Base-by-base conservation (phyloP, 192 early-diverging fungal species). In the Haplosporangium gracile region DNA sequence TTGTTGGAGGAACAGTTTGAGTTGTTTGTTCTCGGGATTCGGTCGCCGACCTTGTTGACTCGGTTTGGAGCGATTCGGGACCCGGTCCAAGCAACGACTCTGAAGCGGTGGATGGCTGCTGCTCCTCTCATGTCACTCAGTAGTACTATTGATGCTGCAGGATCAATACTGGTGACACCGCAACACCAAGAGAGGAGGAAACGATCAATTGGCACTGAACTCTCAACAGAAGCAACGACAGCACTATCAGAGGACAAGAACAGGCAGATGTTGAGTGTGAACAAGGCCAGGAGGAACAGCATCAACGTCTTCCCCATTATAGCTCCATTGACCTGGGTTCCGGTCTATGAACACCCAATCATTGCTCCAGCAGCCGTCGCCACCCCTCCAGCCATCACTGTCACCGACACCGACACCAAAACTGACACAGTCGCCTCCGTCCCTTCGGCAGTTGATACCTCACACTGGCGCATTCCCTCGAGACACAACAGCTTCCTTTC, bases 1-100 rank as follows among this genome's bases (percentile, higher is more conserved):
- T 39, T 75, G 34, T 38, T 53, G 18, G 73, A 75, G 49, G 73
- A 75, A 18, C 73, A 75, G 47, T 75, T 75, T 22, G 73, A 75
- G 49, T 38, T 75, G 34, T 75, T 55, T 34, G 10, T 75, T 38
- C 20, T 75, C 15, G 73, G 73, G 34, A 75, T 75, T n/a, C 69
- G 40, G 39, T 42, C 69, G 24, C 69, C 69, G 5, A 20, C 8
- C 18, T n/a, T n/a, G 38, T 38, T 70, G 24, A 6, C 20, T 20
- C 18, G 69, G 39, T 40, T 42, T 40, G 69, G 32, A 40, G 40
- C 22, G 13, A 18, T 40, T 4, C 15, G 38, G 24, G 40, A 42
- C 22, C 60, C 60, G 8, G 29, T 63, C 5, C 60, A 63, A 26
- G 60, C 26, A 10, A 29, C 60, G 26, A 29, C 29, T 26, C 13